Evolutionary conservation across 441 rosid species (phyloP), one percentile per base, ranked within the genome.

Genomic region (Sinapis alba): DNA sequence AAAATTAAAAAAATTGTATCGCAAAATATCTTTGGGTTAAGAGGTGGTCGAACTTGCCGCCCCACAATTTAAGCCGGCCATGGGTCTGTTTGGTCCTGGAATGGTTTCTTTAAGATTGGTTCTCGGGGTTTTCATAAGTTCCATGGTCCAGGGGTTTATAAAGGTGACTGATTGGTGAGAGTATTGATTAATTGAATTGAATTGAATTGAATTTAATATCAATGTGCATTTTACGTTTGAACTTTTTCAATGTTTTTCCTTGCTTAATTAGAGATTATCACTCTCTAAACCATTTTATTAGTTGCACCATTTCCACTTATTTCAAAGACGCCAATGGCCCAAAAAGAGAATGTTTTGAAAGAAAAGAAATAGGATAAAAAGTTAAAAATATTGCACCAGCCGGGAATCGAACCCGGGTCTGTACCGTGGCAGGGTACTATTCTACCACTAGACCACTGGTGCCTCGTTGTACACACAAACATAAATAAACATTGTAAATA

Each of bases 391-490:
- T 62, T 62, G 78, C 76, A 65, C 97, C 88, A 93, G 90, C 83
- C 86, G 86, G 89, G 87, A 83, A 82, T 90, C 90, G 95, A 91
- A 89, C 95, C 86, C 90, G 81, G 87, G 91, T 85, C 96, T 85
- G 78, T 76, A 85, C 88, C 86, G 90, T 88, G 89, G 96, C 94
- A 95, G 91, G 90, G 89, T 89, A 87, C 83, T 86, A 88, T 84
- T 85, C 89, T 82, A 85, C 98, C 92, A 86, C 97, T 86, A 87
- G 67, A 62, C 67, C 67, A 63, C 68, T 38, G 53, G 30, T 63
- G 68, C 68, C 1, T 19, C 11, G 50, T 5, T 62, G 66, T 5
- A 15, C 0, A 10, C 0, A 0, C 0, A 4, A 4, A 9, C 23
- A 30, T 3, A 0, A 6, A 2, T 6, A 0, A 15, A 13, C 3